Conservation (phyloP, 495 filamentous ascomycete species). For the Daldinia childiae region DNA sequence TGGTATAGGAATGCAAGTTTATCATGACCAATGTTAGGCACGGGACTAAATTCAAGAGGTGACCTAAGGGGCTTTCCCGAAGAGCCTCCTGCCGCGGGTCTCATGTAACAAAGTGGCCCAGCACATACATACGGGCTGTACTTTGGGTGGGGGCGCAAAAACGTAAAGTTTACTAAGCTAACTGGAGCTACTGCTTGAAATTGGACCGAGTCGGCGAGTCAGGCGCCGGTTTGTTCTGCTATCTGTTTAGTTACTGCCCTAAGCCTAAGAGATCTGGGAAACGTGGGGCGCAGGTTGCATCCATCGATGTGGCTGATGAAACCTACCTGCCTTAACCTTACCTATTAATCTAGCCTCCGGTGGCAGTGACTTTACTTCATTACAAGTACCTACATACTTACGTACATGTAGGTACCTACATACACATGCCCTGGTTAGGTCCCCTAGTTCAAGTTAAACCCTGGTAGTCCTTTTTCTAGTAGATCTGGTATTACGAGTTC, state of each 20-base stretch:
- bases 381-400: too few relatives aligned
- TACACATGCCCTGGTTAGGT: background rate
- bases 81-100: constrained; percentile 31
- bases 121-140: background rate
- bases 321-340: constrained; percentile 1
- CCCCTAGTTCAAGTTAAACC: background rate
- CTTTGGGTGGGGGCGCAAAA: too few relatives aligned
- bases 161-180: background rate
- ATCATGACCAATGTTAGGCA: constrained; percentile 22
- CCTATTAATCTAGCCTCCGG: background rate
- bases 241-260: too few relatives aligned
- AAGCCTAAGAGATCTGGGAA: constrained; percentile 7
- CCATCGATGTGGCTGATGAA: constrained; percentile 7
- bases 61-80: constrained; percentile 23
- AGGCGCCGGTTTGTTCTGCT: background rate
- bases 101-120: constrained; percentile 24
- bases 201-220: constrained; percentile 25
- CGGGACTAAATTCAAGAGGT: constrained; percentile 16
- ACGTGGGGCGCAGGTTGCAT: constrained; percentile 24
- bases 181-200: constrained; percentile 10
- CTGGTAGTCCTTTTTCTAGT: background rate
- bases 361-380: background rate
- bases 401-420: too few relatives aligned
- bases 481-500: constrained; percentile 18
- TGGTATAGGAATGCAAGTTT: constrained; percentile 19